Conservation (phyloP, 352 stramenopile genomes). For the Globisporangium spiculum region DNA sequence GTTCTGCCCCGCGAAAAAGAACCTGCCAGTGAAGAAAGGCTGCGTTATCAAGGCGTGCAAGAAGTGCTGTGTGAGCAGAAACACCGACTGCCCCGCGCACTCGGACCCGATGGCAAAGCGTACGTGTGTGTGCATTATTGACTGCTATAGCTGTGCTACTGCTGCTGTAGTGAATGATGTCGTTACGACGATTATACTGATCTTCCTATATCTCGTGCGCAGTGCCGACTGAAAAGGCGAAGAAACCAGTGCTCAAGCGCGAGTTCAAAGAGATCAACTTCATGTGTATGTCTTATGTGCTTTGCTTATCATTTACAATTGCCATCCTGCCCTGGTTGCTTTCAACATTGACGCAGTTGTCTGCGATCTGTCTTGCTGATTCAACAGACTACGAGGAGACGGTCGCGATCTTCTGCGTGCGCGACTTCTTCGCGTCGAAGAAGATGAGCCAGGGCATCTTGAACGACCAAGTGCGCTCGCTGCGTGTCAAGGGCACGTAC, state of each 20-base stretch:
- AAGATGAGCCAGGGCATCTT: constrained; percentile 70
- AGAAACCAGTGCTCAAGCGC: constrained; percentile 57
- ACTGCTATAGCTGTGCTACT: neutral
- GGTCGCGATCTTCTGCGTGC: constrained; percentile 70
- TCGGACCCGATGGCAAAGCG: constrained; percentile 21
- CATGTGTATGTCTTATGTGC: constrained; percentile 38
- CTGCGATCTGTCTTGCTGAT: neutral
- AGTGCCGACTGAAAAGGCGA: constrained; percentile 10
- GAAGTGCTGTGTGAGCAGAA: constrained; percentile 59
- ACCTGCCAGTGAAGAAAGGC: constrained; percentile 19
- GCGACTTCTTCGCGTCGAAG: constrained; percentile 70
- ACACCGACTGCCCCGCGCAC: constrained; percentile 37
- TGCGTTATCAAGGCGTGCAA: constrained; percentile 64
- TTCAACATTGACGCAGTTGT: constrained; percentile 9
- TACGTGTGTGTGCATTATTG: constrained; percentile 2
- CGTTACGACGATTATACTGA: neutral
- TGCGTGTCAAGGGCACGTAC: constrained; percentile 47
- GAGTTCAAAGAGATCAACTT: constrained; percentile 80
- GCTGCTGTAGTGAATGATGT: neutral
- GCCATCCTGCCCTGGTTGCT: neutral
- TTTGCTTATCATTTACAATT: neutral
- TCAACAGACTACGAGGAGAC: constrained; percentile 71
- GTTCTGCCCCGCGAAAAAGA: constrained; percentile 51
- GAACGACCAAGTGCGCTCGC: constrained; percentile 68
- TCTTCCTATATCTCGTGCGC: neutral